Evolutionary conservation across 2,329 filamentous ascomycete genomes (phyloP).

Genomic region (Trichoderma gracile): DNA sequence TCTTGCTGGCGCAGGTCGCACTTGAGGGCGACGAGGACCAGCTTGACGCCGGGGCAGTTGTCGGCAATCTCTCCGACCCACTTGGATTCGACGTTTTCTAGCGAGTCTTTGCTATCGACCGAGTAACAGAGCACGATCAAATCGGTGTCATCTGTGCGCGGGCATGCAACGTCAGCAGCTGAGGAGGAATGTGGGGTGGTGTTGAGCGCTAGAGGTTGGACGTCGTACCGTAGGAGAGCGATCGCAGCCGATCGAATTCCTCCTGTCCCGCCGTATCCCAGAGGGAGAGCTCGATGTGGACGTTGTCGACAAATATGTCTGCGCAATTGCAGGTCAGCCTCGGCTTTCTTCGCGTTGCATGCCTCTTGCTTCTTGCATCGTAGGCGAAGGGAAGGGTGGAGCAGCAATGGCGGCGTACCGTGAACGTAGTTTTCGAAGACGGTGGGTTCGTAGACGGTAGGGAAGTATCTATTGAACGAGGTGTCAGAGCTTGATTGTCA

Average conservation of each 20-base stretch:
- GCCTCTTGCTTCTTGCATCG: too few relatives aligned
- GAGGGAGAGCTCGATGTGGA: slow-evolving; percentile 93
- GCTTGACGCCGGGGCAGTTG: slow-evolving; percentile 92
- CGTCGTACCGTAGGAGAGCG: slow-evolving; percentile 78
- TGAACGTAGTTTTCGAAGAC: slow-evolving; percentile 99
- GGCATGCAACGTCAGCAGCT: slow-evolving; percentile 17
- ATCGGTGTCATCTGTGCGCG: slow-evolving; percentile 72
- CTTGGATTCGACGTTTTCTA: slow-evolving; percentile 98
- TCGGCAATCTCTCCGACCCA: slow-evolving; percentile 98
- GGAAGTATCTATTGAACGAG: slow-evolving; percentile 71
- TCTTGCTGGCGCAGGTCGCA: slow-evolving; percentile 87
- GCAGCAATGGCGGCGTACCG: slow-evolving; percentile 55
- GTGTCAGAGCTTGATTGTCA: slow-evolving; percentile 26
- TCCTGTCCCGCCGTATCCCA: slow-evolving; percentile 99
- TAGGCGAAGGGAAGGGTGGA: background rate
- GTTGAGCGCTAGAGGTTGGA: too few relatives aligned
- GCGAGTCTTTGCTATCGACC: slow-evolving; percentile 91
- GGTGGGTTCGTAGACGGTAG: slow-evolving; percentile 96
- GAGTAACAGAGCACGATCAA: slow-evolving; percentile 99
- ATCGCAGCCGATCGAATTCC: slow-evolving; percentile 95
- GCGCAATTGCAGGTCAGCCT: slow-evolving; percentile 24
- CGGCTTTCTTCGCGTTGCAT: background rate
- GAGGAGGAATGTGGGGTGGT: slow-evolving; percentile 6
- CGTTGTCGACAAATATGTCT: slow-evolving; percentile 98
- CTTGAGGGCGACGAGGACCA: slow-evolving; percentile 94